These are phyloP conservation scores for Mycena sp. DNA, from an alignment of 1,284 basidiomycete species.

Conservation along the genomic window DNA sequence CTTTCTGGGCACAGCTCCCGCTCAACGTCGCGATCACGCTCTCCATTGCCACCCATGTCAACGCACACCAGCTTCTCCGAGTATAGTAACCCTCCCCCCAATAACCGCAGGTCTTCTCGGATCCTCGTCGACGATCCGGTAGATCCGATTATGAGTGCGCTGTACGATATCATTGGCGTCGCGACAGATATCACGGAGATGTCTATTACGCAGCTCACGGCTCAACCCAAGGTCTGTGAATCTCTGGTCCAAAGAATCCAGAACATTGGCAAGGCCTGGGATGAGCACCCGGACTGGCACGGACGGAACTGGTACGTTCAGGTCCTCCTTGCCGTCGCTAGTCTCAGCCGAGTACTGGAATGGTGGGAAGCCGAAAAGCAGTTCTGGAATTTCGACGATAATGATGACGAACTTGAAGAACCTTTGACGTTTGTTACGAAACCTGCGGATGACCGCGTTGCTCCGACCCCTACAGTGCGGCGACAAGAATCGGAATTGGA, in stretches of 20 bases:
- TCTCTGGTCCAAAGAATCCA: slow-evolving; percentile 91
- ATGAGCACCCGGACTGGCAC: slow-evolving; percentile 97
- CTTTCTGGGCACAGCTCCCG: slow-evolving; percentile 89
- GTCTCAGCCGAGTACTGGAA: slow-evolving; percentile 94
- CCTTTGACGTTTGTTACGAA: slow-evolving; percentile 91
- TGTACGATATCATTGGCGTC: slow-evolving; percentile 93
- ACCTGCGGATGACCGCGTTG: slow-evolving; percentile 67
- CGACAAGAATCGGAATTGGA: slow-evolving; percentile 58
- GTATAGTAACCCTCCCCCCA: slow-evolving; percentile 50
- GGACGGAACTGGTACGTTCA: slow-evolving; percentile 99
- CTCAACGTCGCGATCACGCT: slow-evolving; percentile 94
- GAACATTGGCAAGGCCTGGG: slow-evolving; percentile 93
- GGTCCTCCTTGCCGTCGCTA: slow-evolving; percentile 95
- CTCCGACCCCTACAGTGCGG: slow-evolving; percentile 50
- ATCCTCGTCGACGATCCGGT: slow-evolving; percentile 81
- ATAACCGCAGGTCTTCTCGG: slow-evolving; percentile 76
- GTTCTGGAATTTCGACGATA: slow-evolving; percentile 99
- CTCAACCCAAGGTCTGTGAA: slow-evolving; percentile 86
- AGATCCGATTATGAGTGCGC: slow-evolving; percentile 89
- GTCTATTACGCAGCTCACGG: slow-evolving; percentile 86
- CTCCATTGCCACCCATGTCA: slow-evolving; percentile 85
- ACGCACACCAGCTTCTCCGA: slow-evolving; percentile 74
- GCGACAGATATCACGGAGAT: slow-evolving; percentile 97
- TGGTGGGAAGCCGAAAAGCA: slow-evolving; percentile 99
- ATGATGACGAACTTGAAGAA: slow-evolving; percentile 90